Percentiles rank a stretch among this genome's conserved stretches.
phyloP scores from a whole-genome alignment of 257 asterid species.

The Lithospermum erythrorhizon region DNA sequence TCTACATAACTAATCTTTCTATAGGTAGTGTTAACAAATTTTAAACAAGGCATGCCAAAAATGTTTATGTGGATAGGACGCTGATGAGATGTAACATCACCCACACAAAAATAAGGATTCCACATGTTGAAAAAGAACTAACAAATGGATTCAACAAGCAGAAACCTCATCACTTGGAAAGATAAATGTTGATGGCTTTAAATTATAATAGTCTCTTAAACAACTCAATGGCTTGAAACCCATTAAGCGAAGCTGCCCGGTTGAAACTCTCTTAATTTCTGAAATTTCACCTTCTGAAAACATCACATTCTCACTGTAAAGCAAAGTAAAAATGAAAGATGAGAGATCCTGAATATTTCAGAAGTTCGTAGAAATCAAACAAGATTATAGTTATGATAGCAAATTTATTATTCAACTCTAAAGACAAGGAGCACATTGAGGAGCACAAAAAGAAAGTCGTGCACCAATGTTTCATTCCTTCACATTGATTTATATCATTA shows the following conservation, averaged over 20 bases:
- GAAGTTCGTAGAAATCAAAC: neutral
- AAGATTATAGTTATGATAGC: neutral
- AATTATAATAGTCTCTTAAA: conserved; percentile 76
- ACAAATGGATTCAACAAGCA: conserved; percentile 9
- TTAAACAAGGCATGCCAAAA: neutral
- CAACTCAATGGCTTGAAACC: conserved; percentile 94
- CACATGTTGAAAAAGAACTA: conserved; percentile 3
- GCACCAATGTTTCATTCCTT: too few species aligned
- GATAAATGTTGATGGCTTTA: conserved; percentile 86
- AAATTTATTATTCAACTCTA: neutral
- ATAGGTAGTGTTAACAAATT: neutral
- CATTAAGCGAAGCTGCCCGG: conserved; percentile 74
- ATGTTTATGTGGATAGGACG: neutral
- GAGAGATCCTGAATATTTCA: neutral
- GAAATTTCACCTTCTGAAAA: conserved; percentile 63
- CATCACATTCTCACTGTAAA: conserved; percentile 63
- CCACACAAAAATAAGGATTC: conserved; percentile 1
- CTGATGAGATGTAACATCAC: neutral
- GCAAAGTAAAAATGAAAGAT: neutral
- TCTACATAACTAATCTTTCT: neutral
- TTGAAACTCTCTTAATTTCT: conserved; percentile 70
- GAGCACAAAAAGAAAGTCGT: too few species aligned
- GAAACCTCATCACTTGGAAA: conserved; percentile 90
- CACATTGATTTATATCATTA: too few species aligned
- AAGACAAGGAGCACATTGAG: neutral